A percentile compares a stretch with the other conserved stretches of the same genome.
phyloP scores from a whole-genome alignment of 1,284 basidiomycete genomes.

The Puccinia polysora region DNA sequence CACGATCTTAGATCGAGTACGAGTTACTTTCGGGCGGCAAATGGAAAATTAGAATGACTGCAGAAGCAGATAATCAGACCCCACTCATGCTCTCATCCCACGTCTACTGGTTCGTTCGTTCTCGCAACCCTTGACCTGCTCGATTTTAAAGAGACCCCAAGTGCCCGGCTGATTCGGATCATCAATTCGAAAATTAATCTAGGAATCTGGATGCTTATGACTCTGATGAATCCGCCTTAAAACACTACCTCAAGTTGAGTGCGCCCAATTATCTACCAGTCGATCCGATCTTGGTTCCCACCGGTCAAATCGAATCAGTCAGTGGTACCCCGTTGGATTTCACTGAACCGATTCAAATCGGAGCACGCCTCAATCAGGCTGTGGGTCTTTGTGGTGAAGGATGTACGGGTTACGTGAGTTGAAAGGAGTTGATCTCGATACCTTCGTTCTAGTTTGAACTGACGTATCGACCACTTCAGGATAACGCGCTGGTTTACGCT shows the following conservation, averaged over 20 bases:
- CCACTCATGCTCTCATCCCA: conserved; percentile 60
- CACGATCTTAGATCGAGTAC: conserved; percentile 57
- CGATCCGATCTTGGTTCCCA: conserved; percentile 58
- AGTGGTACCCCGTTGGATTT: conserved; percentile 57
- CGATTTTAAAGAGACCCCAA: not conserved
- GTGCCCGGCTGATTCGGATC: no score
- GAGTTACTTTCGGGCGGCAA: conserved; percentile 57
- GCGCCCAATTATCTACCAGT: conserved; percentile 56
- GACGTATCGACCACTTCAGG: conserved; percentile 17
- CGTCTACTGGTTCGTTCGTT: conserved; percentile 54
- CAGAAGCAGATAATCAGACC: conserved; percentile 59
- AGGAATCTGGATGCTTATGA: conserved; percentile 60
- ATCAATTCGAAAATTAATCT: not conserved
- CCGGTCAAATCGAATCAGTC: conserved; percentile 55
- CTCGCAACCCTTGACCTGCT: not conserved
- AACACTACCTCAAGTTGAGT: conserved; percentile 53
- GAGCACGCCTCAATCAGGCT: conserved; percentile 54
- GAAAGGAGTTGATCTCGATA: not conserved
- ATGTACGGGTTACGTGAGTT: conserved; percentile 50
- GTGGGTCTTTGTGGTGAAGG: conserved; percentile 45
- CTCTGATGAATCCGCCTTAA: conserved; percentile 56
- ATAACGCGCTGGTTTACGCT: conserved; percentile 36
- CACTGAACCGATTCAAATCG: conserved; percentile 56
- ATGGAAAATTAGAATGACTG: conserved; percentile 57
- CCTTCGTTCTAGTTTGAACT: not conserved